Base-by-base conservation (phyloP, 1,139 yeast species). In the Lizanozyma gosingica region DNA sequence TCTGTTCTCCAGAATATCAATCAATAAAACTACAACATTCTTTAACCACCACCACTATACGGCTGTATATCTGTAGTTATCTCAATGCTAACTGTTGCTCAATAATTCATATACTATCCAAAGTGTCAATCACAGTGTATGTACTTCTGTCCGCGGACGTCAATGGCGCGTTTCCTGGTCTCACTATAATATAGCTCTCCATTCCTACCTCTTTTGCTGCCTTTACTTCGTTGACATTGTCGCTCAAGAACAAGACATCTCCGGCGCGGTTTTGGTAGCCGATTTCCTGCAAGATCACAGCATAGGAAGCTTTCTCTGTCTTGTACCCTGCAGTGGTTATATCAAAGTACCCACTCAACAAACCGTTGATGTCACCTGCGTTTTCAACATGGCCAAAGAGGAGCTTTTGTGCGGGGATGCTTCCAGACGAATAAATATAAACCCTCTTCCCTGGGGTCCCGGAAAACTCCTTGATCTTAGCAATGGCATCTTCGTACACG, bases 351-450 rank as follows among this genome's bases (percentile, higher is more conserved):
- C 83, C 94, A 4, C 65, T 50, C 32, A 90, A 56, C 22, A 57
- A 54, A 1, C 61, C 57, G 40, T 77, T 83, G 54, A 87, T 58
- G 11, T 54, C 47, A 2, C 41, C 43, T 33, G 44, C 14, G 33
- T 53, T 61, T 37, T 63, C 59, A 4, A 84, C 90, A 55, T 85
- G 75, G 0, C 70, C 71, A 54, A 90, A 86, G 43, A 90, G 64
- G 44, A 88, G 63, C 47, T 80, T 80, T 53, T 90, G 97, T 0
- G 97, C 97, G 43, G 78, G 74, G 32, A 90, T 78, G 39, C 94
- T 82, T 1, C 97, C 97, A n/a, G 95, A 84, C 0, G 97, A 87
- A 60, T 90, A 90, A 15, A 90, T 87, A 55, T 71, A 85, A 0
- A 86, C 65, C 4, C 63, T 61, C 18, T 51, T 47, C 1, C 52